Evolutionary conservation across 371 early-diverging fungal genomes (phyloP), one percentile per base, ranked within the genome.

Genomic region (Apophysomyces trapeziformis): DNA sequence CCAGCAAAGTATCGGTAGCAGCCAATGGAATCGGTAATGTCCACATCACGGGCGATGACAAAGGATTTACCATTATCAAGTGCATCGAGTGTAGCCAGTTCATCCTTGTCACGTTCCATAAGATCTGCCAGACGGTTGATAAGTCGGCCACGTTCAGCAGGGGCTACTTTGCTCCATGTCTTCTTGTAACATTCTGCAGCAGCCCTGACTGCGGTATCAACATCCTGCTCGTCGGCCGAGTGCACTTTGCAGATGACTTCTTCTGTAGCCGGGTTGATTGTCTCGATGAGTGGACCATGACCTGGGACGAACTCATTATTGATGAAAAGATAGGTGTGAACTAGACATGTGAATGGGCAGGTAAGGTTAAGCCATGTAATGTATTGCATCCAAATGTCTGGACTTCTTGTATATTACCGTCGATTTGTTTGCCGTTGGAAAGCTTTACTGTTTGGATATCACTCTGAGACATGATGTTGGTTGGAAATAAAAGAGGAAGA

Each of bases 61-160:
- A 92, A 79, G 1, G 94, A 82, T 74, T 96, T 96, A n/a, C 97
- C 97, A 35, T 90, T 93, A 72, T 95, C 92, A 36, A 88, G 70
- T 47, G 94, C 90, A 74, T 96, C 97, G 38, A 96, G 74, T 5
- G 78, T 79, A 45, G 96, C 95, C 41, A 96, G 69, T 8, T 85
- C 80, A n/a, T 85, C 84, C 38, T 77, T 75, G 72, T 93, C 85
- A 38, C 85, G 78, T 65, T 93, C 92, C 61, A 96, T 84, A 11
- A 90, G 77, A 38, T 89, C 84, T 8, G 95, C 94, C 63, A 95
- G 82, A 38, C 86, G 85, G 57, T 89, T 63, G 58, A 66, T 70
- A 39, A 80, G 61, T 39, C 71, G 74, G 43, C 76, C 81, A 39
- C 79, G 74, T 37, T 83, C 77, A 56, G 79, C 65, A 35, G 83